Evolutionary conservation across 352 stramenopile genomes (phyloP).

Genomic region (Phytophthora pisi): DNA sequence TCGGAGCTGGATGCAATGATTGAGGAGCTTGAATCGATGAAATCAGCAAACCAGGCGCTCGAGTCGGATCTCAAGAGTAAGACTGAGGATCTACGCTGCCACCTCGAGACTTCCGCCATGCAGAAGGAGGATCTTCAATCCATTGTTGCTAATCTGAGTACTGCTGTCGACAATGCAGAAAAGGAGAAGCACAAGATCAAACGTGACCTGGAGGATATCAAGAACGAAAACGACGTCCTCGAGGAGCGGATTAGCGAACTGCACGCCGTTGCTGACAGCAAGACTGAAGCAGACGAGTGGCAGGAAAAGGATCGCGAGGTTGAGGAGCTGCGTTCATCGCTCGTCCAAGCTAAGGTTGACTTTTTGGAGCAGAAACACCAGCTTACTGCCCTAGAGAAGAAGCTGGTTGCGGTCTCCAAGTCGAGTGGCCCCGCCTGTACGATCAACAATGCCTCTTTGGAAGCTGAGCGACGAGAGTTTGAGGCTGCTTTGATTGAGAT

Average conservation of each 20-base stretch:
- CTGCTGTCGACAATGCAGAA: slow-evolving; percentile 20
- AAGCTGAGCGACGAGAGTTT: slow-evolving; percentile 66
- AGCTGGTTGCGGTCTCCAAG: slow-evolving; percentile 57
- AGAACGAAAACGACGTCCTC: slow-evolving; percentile 63
- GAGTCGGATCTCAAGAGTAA: slow-evolving; percentile 32
- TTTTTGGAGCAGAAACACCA: slow-evolving; percentile 64
- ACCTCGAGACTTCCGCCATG: slow-evolving; percentile 39
- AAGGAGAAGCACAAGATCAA: slow-evolving; percentile 41
- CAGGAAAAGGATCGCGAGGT: slow-evolving; percentile 62
- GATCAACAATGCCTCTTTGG: slow-evolving; percentile 37
- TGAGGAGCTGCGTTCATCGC: slow-evolving; percentile 55
- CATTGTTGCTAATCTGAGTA: slow-evolving; percentile 26
- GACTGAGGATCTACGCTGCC: slow-evolving; percentile 22
- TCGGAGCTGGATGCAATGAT: slow-evolving; percentile 38
- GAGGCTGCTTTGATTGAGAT: slow-evolving; percentile 65
- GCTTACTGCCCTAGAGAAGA: slow-evolving; percentile 59
- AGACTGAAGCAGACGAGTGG: slow-evolving; percentile 43
- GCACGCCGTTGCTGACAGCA: slow-evolving; percentile 37
- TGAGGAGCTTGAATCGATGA: slow-evolving; percentile 36
- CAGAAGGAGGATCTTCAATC: slow-evolving; percentile 49
- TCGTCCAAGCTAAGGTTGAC: slow-evolving; percentile 65
- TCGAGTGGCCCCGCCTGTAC: slow-evolving; percentile 28
- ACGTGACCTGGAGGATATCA: slow-evolving; percentile 48
- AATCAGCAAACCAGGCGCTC: slow-evolving; percentile 36
- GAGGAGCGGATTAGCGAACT: slow-evolving; percentile 64